Percentiles rank a stretch among this genome's conserved stretches.
Evolutionary conservation across 2,329 filamentous ascomycete genomes (phyloP).

Genomic region (Scleromitrula shiraiana): DNA sequence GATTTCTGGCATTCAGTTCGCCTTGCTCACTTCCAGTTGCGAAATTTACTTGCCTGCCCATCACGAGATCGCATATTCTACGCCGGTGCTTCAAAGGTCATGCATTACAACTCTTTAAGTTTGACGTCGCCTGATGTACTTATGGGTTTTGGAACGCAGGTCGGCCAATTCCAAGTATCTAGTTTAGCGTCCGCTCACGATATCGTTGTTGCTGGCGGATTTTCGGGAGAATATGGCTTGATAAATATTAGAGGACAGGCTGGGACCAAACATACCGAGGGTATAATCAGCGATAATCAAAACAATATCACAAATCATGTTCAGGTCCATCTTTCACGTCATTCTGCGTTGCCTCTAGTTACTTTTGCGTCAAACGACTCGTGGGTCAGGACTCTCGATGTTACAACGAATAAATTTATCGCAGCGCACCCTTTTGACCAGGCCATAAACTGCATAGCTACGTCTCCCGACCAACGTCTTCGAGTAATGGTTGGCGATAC

Average conservation of each 20-base stretch:
- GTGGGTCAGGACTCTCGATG: slow-evolving; percentile 49
- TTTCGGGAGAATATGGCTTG: slow-evolving; percentile 33
- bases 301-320: slow-evolving; percentile 60
- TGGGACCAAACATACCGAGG: slow-evolving; percentile 28
- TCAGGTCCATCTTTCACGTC: slow-evolving; percentile 47
- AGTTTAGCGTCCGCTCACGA: slow-evolving; percentile 29
- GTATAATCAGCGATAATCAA: slow-evolving; percentile 39
- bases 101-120: slow-evolving; percentile 42
- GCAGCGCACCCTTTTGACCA: slow-evolving; percentile 47
- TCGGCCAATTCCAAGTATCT: slow-evolving; percentile 27
- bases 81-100: slow-evolving; percentile 41
- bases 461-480: slow-evolving; percentile 63
- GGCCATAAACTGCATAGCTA: slow-evolving; percentile 64
- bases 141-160: slow-evolving; percentile 24
- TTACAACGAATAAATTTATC: slow-evolving; percentile 50
- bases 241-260: slow-evolving; percentile 27
- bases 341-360: slow-evolving; percentile 44
- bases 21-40: slow-evolving; percentile 58
- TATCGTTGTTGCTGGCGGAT: slow-evolving; percentile 33
- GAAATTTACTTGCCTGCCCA: slow-evolving; percentile 51
- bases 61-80: slow-evolving; percentile 51
- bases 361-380: slow-evolving; percentile 57
- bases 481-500: slow-evolving; percentile 67
- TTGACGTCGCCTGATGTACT: slow-evolving; percentile 9
- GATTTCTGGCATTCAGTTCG: slow-evolving; percentile 45